Base-by-base conservation (phyloP, 2,329 filamentous ascomycete species). In the Didymella exigua region DNA sequence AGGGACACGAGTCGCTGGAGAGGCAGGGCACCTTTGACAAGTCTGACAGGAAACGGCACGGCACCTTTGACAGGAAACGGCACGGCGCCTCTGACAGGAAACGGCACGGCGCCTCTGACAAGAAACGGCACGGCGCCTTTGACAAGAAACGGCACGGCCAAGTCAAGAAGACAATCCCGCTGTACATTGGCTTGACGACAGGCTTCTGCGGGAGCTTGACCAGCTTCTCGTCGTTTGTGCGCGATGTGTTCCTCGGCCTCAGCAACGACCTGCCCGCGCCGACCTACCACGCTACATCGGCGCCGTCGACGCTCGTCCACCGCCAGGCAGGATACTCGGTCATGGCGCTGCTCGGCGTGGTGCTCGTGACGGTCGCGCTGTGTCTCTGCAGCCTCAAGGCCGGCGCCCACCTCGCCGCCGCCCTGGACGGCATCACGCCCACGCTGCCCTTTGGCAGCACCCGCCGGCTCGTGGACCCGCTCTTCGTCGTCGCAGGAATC, bases 131-230 rank as follows among this genome's bases (percentile, higher is more conserved):
- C 4, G 83, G 81, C 2, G 8, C n/a, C 63, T 5, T 24, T 2
- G 69, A 52, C 26, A 38, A 21, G 19, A 68, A 68, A 0, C 65
- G 70, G 6, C 73, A 78, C 40, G 60, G 56, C 6, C 78, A 87
- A 68, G 81, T 73, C 23, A 96, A 96, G 72, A 96, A 96, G 78
- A 90, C 89, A 0, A 89, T 96, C 24, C 93, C 93, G 0, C 80
- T 96, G 0, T 96, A 96, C 70, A 89, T 96, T 54, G 93, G 90
- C 45, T 84, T 97, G 5, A 85, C 90, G 0, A 96, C 89, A 0
- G 93, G 89, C 10, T 95, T 95, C 74, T 96, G 91, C 67, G 91
- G 93, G 58, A 93, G 89, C 62, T 90, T 95, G 68, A 97, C 93
- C 0, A 93, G 89, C 9, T 96, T 96, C 75, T 96, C 92, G 0